Evolutionary conservation across 2,329 filamentous ascomycete species (phyloP).

Genomic region (Teratosphaeria epicoccoides): DNA sequence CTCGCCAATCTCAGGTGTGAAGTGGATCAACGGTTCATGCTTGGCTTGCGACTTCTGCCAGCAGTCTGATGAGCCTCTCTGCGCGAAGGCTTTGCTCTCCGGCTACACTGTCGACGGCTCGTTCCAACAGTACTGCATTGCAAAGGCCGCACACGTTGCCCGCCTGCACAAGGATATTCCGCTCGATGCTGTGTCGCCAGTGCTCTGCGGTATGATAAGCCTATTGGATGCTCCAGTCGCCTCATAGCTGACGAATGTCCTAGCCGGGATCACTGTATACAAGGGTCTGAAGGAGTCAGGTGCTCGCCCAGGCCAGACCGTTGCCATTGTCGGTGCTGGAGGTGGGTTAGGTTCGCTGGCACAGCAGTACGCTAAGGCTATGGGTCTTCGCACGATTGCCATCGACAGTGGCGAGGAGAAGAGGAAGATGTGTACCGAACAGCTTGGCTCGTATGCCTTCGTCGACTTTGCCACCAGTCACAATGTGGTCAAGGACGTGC

Average conservation of each 20-base stretch:
- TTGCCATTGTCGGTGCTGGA: conserved; percentile 78
- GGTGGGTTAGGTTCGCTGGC: conserved; percentile 73
- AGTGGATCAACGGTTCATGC: conserved; percentile 84
- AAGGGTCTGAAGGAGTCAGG: conserved; percentile 82
- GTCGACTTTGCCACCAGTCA: conserved; percentile 70
- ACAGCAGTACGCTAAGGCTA: conserved; percentile 79
- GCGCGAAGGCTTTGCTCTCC: conserved; percentile 61
- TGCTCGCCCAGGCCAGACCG: conserved; percentile 60
- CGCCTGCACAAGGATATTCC: conserved; percentile 66
- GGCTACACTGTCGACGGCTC: conserved; percentile 88
- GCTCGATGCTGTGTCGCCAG: conserved; percentile 66
- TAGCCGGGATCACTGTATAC: conserved; percentile 68
- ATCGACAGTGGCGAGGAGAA: conserved; percentile 82
- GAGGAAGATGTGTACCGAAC: conserved; percentile 51
- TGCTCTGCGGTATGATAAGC: conserved; percentile 40
- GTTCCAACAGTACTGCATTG: conserved; percentile 88
- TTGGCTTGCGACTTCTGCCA: conserved; percentile 75
- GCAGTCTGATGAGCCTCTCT: conserved; percentile 71
- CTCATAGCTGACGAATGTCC: not conserved
- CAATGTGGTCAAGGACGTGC: conserved; percentile 75
- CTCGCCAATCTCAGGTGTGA: conserved; percentile 74
- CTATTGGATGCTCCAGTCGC: not conserved
- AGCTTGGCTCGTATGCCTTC: conserved; percentile 61
- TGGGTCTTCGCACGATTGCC: conserved; percentile 71
- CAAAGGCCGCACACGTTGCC: conserved; percentile 75